Conservation (phyloP, 257 asterid species). For the Thymus mandschuricus region DNA sequence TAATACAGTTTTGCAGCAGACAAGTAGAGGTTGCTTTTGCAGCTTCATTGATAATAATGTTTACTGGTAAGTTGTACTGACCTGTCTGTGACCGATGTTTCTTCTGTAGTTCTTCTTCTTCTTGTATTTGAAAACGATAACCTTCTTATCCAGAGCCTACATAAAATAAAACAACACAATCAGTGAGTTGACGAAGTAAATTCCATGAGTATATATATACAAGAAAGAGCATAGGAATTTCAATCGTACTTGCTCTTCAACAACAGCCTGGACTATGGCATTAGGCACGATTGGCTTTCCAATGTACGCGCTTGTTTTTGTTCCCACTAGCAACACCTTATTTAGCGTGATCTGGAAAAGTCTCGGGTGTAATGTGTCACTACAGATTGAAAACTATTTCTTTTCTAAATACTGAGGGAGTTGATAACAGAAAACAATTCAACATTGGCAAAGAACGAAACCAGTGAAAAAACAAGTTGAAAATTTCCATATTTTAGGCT, state of each 20-base stretch:
- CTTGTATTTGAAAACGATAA: too few relatives aligned
- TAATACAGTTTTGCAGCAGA: too few relatives aligned
- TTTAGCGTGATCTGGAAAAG: conserved; percentile 68
- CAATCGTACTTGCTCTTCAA: conserved; percentile 83
- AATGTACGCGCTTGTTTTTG: conserved; percentile 77
- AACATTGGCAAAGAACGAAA: background rate
- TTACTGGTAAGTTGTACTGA: too few relatives aligned
- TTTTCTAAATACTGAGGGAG: conserved; percentile 21
- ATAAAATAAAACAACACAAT: conserved; percentile 4
- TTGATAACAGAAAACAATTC: background rate
- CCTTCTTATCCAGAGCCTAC: too few relatives aligned
- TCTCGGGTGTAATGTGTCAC: conserved; percentile 9
- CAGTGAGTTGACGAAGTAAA: conserved; percentile 23
- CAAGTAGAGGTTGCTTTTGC: too few relatives aligned
- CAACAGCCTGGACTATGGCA: conserved; percentile 79
- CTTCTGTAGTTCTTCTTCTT: too few relatives aligned
- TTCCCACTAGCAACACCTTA: conserved; percentile 90
- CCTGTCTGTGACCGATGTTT: too few relatives aligned
- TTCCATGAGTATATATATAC: background rate
- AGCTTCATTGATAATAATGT: too few relatives aligned
- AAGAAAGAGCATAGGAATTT: background rate
- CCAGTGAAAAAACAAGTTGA: background rate
- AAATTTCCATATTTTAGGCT: background rate
- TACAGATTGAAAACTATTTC: conserved; percentile 19
- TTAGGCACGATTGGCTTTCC: conserved; percentile 87